These are phyloP conservation scores for Linum tenue DNA, from an alignment of 345 rosid genomes.

Conservation along the genomic window DNA sequence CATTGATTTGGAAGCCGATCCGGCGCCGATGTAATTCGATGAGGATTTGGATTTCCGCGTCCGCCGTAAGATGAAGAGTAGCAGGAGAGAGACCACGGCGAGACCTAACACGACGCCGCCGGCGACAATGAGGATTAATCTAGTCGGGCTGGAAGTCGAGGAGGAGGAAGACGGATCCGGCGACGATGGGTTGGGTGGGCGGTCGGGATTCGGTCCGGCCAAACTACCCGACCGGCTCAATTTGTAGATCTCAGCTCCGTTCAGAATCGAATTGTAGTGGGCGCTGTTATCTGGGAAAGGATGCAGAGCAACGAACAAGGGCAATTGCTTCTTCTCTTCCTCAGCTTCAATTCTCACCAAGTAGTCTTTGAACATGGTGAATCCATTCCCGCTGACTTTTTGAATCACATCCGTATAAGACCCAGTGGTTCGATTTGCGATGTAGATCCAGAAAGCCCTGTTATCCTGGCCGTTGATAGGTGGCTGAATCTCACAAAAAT, in stretches of 20 bases:
- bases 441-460: too few species aligned
- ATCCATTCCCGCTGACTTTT: too few species aligned
- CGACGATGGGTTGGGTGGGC: not conserved
- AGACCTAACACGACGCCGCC: not conserved
- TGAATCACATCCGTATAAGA: too few species aligned
- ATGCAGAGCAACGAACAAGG: conserved; percentile 9
- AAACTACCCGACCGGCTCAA: conserved; percentile 10
- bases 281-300: rapidly evolving
- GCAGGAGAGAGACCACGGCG: not conserved
- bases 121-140: not conserved
- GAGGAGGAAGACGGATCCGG: not conserved
- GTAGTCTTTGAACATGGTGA: too few species aligned
- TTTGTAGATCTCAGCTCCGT: conserved; percentile 21
- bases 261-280: conserved; percentile 11
- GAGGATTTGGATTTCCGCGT: too few species aligned
- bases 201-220: not conserved
- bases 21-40: conserved; percentile 15
- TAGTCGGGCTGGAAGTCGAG: not conserved
- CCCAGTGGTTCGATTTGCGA: too few species aligned
- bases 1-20: too few species aligned
- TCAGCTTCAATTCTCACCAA: too few species aligned
- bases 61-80: conserved; percentile 7
- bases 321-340: not conserved
- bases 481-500: too few species aligned
- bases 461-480: too few species aligned